Base-by-base conservation (phyloP, 345 rosid genomes). In the Hibiscus syriacus region DNA sequence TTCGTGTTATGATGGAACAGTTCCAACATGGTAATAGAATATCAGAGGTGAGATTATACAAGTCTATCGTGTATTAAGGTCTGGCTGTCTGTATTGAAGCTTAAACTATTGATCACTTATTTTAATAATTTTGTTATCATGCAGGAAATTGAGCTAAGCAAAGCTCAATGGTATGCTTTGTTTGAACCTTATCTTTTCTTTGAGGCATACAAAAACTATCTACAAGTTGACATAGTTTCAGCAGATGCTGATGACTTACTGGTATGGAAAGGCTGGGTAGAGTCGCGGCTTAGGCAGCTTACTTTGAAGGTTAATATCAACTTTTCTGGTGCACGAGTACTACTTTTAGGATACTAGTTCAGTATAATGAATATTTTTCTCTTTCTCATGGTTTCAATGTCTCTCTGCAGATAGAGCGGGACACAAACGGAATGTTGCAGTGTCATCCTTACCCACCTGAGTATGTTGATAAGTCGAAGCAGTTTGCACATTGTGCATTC, bases 221-320 rank as follows among this genome's bases (percentile, higher is more conserved):
- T 87, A 70, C 86, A 87, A 76, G 84, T 87, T 67, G 88, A 87
- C 67, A 78, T 87, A 64, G 77, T 80, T 70, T 86, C 90, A 14
- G 82, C 72, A 54, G 84, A 81, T 68, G 76, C 80, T 49, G 86
- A 77, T 72, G 90, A 85, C 72, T 79, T 87, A 60, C 78, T 80
- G 62, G 80, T 83, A 53, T 87, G 92, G 92, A 87, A 82, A 73
- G 92, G 92, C 65, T 87, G 92, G 92, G 90, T 85, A 59, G 90
- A 87, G 79, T 87, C 90, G 11, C 86, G 90, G 77, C 80, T 87
- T 69, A 80, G 92, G 43, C 90, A 81, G 70, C 81, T 87, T 46
- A 87, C 86, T 7, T 77, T 87, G 77, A 87, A 83, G 86, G 92
- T 82, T 48, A 34, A 60, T 20, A 11, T n/a, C 20, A 43, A 43